A percentile compares a stretch with the other conserved stretches of the same genome.
Conservation (phyloP, 1,284 basidiomycete species). For the Gomphus sp. region DNA sequence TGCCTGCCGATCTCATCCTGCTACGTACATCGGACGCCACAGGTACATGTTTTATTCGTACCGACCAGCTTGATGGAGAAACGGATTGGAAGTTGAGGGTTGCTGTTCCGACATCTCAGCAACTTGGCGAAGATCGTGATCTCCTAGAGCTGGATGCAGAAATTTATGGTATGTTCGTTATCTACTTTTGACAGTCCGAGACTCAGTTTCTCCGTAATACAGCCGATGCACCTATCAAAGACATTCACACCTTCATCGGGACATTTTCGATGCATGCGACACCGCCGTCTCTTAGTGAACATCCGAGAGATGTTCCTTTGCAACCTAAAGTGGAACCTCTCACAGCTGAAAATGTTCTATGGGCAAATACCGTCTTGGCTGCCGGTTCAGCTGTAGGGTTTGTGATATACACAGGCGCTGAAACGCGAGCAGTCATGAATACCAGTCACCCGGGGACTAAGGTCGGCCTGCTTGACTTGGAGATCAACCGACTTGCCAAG, state of each 20-base stretch:
- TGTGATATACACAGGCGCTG: conserved; percentile 89
- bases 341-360: conserved; percentile 90
- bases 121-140: conserved; percentile 54
- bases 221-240: conserved; percentile 92
- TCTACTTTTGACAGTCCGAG: conserved; percentile 6
- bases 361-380: conserved; percentile 97
- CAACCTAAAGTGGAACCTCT: conserved; percentile 67
- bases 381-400: conserved; percentile 91
- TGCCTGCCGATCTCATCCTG: conserved; percentile 91
- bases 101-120: conserved; percentile 80
- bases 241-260: conserved; percentile 94
- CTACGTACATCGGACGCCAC: conserved; percentile 79
- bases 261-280: conserved; percentile 74
- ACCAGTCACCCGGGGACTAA: conserved; percentile 97
- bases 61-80: conserved; percentile 97
- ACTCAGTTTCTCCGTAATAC: not conserved
- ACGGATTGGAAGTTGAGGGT: conserved; percentile 98
- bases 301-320: conserved; percentile 48
- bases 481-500: conserved; percentile 95
- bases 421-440: conserved; percentile 98
- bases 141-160: conserved; percentile 73
- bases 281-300: conserved; percentile 33
- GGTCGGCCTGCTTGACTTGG: conserved; percentile 84
- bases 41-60: conserved; percentile 95
- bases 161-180: conserved; percentile 56